These are phyloP conservation scores for Fusarium mexicanum DNA, from an alignment of 2,329 filamentous ascomycete genomes.

Conservation along the genomic window DNA sequence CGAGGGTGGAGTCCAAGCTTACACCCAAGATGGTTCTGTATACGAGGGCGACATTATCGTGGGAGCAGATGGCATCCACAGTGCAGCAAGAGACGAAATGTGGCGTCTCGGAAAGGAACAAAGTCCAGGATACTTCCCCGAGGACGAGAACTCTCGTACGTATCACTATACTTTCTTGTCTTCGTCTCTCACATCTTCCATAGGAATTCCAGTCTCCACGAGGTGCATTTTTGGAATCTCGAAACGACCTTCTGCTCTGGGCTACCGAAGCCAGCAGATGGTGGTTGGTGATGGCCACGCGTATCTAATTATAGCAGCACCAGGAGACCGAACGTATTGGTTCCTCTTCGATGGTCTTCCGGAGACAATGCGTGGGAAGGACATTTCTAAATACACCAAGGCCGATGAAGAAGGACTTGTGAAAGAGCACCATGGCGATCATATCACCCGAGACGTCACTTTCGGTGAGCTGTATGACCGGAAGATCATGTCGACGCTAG, in stretches of 20 bases:
- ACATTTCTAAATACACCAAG: background rate
- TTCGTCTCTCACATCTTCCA: no score
- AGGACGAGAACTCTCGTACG: background rate
- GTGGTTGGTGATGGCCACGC: background rate
- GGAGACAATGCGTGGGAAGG: background rate
- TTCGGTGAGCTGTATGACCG: background rate
- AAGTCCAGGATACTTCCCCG: background rate
- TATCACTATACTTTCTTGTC: background rate
- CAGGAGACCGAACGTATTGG: background rate
- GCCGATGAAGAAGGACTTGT: background rate
- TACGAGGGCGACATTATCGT: background rate
- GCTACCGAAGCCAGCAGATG: background rate
- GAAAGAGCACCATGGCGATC: no score
- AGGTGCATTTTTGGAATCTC: background rate
- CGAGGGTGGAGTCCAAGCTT: background rate
- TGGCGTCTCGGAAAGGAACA: background rate
- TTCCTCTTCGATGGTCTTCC: background rate
- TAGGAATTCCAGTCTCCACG: background rate
- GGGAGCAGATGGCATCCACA: conserved; percentile 17
- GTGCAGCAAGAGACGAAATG: background rate
- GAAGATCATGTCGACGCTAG: background rate
- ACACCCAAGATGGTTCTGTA: fast-evolving
- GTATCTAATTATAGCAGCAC: background rate
- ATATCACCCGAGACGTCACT: background rate
- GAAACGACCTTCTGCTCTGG: background rate